A percentile compares a stretch with the other conserved stretches of the same genome.
These are phyloP conservation scores for Periconia digitata DNA, from an alignment of 2,329 filamentous ascomycete genomes.

Conservation along the genomic window DNA sequence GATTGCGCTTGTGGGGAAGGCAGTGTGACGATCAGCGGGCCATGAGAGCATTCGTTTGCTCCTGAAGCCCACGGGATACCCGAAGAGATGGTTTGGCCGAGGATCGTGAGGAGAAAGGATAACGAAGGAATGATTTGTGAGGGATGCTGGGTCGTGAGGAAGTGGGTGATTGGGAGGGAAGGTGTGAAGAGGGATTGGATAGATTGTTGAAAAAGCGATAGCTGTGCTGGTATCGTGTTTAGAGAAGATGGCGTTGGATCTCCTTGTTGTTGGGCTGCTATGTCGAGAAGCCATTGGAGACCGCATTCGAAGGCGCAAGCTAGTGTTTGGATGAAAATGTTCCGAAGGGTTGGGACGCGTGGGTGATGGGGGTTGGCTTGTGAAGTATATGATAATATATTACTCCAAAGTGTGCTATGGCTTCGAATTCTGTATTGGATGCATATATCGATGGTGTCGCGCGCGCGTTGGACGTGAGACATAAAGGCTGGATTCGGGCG, in stretches of 20 bases:
- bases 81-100: conserved; percentile 25
- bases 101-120: conserved; percentile 18
- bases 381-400: background rate
- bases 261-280: conserved; percentile 4
- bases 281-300: conserved; percentile 41
- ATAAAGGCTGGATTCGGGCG: conserved; percentile 31
- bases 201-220: background rate
- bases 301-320: conserved; percentile 46
- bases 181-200: background rate
- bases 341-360: conserved; percentile 42
- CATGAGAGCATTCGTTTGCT: conserved; percentile 32
- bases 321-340: conserved; percentile 46
- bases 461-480: conserved; percentile 32
- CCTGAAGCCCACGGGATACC: conserved; percentile 37
- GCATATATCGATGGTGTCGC: conserved; percentile 39
- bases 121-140: conserved; percentile 4
- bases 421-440: conserved; percentile 25
- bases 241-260: background rate
- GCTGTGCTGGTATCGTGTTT: background rate
- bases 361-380: conserved; percentile 24
- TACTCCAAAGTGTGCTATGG: conserved; percentile 22
- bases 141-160: conserved; percentile 11
- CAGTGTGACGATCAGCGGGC: conserved; percentile 26
- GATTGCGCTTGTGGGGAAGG: background rate
- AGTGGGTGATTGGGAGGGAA: conserved; percentile 10